Evolutionary conservation across 2,329 filamentous ascomycete species (phyloP), one percentile per base, ranked within the genome.

Genomic region (Colletotrichum echinochloae): DNA sequence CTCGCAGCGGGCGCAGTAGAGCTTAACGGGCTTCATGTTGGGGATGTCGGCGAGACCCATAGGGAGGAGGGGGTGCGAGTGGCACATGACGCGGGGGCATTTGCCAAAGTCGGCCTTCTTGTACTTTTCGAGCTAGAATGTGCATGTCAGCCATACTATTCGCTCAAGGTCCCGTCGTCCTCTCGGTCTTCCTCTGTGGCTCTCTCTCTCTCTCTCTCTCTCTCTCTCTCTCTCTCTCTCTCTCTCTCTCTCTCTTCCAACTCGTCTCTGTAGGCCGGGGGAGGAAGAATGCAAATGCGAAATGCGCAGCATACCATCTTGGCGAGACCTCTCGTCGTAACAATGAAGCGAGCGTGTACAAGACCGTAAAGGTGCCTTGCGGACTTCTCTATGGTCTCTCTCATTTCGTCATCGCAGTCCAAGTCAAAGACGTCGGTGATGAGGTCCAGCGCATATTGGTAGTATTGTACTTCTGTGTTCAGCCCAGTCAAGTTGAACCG

Each of bases 391-490:
- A 99, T 98, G 73, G 95, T 94, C 84, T 98, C 96, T 73, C 96
- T 90, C 91, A 98, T 97, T 77, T 98, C 95, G 81, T 99, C 96
- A 80, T 98, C 95, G 83, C 96, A 98, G 81, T 99, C 96, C 78
- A 98, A 91, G 79, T 99, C 96, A 82, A 99, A 99, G 59, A 98
- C 95, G 78, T 99, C 96, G 60, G 96, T 99, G 68, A 99, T 94
- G 20, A 99, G 90, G 79, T 99, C 96, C 55, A 99, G 89, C 20
- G 96, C 96, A 89, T 99, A 98, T 82, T 99, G 96, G 78, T 99
- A 99, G 85, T 98, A 98, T 78, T 97, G 94, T 18, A 99, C 96
- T 80, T 99, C 96, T 44, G 94, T 95, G 83, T 98, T 98, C 60
- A 99, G 89, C 46, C 96, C 96, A 0, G 96, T 99, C 72, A 99